phyloP scores from a whole-genome alignment of 2,329 filamentous ascomycete species.

The Teratosphaeria gauchensis region DNA sequence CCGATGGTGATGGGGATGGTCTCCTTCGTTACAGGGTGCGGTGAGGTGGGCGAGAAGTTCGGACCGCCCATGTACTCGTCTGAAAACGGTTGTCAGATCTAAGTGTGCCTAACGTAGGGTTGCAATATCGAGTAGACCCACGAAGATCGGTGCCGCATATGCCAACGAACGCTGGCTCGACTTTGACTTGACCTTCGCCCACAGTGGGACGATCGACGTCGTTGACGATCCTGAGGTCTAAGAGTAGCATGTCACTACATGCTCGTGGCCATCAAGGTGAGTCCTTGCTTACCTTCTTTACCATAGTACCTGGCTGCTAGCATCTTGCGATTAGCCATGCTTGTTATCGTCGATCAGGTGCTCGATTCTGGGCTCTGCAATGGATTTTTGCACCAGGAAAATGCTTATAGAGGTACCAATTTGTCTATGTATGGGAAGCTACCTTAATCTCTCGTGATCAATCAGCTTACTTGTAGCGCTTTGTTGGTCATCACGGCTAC shows the following conservation, averaged over 20 bases:
- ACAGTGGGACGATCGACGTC: slow-evolving; percentile 38
- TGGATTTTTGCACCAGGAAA: too few relatives aligned
- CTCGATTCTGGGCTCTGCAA: too few relatives aligned
- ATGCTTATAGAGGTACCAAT: too few relatives aligned
- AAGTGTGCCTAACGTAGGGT: too few relatives aligned
- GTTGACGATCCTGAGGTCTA: slow-evolving; percentile 46
- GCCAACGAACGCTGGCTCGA: slow-evolving; percentile 39
- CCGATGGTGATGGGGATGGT: slow-evolving; percentile 50
- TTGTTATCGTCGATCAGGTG: background rate
- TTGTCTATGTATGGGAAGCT: background rate
- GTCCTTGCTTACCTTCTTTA: slow-evolving; percentile 25
- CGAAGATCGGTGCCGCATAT: slow-evolving; percentile 47
- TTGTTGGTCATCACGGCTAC: too few relatives aligned
- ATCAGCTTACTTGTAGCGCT: background rate
- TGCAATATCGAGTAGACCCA: background rate
- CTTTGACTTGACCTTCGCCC: slow-evolving; percentile 41
- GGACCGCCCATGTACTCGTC: slow-evolving; percentile 39
- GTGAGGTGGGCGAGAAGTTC: slow-evolving; percentile 39
- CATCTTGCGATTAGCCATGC: slow-evolving; percentile 28
- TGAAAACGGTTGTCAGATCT: too few relatives aligned
- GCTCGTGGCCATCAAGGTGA: background rate
- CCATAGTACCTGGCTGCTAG: slow-evolving; percentile 47
- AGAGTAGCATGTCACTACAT: background rate
- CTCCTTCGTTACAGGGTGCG: slow-evolving; percentile 50
- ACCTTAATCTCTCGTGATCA: background rate